A percentile compares a stretch with the other conserved stretches of the same genome.
These are phyloP conservation scores for Ricinus communis DNA, from an alignment of 345 rosid genomes.

Conservation along the genomic window DNA sequence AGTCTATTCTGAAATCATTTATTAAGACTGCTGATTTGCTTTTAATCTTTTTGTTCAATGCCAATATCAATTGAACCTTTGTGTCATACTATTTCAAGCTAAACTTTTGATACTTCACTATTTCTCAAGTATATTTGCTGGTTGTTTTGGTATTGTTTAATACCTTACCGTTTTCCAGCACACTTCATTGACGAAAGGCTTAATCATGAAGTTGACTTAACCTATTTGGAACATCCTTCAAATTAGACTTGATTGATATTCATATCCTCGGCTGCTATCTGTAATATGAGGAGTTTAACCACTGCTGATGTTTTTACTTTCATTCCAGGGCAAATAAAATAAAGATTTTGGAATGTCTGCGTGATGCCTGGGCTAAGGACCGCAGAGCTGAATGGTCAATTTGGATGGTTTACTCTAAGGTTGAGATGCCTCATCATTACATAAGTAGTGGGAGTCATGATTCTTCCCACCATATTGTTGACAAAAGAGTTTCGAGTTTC, in stretches of 20 bases:
- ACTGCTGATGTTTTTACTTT: constrained; percentile 18
- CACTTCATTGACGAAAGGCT: background rate
- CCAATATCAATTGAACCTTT: background rate
- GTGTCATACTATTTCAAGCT: background rate
- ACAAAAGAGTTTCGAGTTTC: constrained; percentile 58
- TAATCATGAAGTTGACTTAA: background rate
- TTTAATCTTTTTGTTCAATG: background rate
- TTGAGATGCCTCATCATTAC: constrained; percentile 93
- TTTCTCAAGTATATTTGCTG: background rate
- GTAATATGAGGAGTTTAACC: background rate
- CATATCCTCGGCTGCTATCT: background rate
- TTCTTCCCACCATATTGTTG: constrained; percentile 49
- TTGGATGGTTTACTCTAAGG: constrained; percentile 95
- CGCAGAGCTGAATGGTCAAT: constrained; percentile 97
- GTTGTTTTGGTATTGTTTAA: background rate
- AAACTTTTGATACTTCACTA: background rate
- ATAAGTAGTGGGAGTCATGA: constrained; percentile 75
- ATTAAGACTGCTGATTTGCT: background rate
- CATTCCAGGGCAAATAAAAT: constrained; percentile 62
- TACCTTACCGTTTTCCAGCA: background rate
- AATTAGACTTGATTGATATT: constrained; percentile 11
- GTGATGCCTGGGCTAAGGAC: constrained; percentile 72
- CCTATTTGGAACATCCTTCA: background rate
- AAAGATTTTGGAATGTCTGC: constrained; percentile 62
- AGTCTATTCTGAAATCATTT: background rate